Percentiles rank a stretch among this genome's conserved stretches.
These are phyloP conservation scores for Beta vulgaris DNA, from an alignment of 148 eudicot genomes.

Conservation along the genomic window DNA sequence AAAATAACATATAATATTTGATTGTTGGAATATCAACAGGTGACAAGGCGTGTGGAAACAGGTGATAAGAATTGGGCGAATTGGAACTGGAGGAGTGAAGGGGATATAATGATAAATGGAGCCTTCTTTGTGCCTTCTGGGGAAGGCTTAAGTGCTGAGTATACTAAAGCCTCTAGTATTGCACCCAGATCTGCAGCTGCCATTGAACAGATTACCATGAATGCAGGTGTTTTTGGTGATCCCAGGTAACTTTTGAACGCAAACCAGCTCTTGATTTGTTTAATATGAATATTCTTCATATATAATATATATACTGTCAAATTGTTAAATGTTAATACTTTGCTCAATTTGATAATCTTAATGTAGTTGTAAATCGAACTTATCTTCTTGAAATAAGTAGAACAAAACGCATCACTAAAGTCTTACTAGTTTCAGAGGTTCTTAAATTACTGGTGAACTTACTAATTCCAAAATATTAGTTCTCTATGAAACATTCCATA, in stretches of 20 bases:
- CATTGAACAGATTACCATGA: conserved; percentile 54
- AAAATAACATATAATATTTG: background rate
- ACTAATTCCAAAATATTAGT: too few species aligned
- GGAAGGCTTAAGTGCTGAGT: conserved; percentile 43
- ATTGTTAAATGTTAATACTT: too few species aligned
- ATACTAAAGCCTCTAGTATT: conserved; percentile 64
- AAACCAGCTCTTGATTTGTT: background rate
- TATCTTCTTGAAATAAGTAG: too few species aligned
- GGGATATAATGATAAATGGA: conserved; percentile 58
- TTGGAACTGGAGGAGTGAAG: conserved; percentile 70
- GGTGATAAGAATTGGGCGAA: conserved; percentile 47
- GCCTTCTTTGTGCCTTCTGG: conserved; percentile 69
- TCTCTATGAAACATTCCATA: too few species aligned
- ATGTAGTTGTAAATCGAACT: too few species aligned
- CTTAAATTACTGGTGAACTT: too few species aligned
- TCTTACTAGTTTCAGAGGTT: too few species aligned
- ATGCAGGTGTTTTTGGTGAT: conserved; percentile 72
- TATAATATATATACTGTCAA: too few species aligned
- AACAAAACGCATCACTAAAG: too few species aligned
- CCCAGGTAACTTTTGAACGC: conserved; percentile 38
- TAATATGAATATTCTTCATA: background rate
- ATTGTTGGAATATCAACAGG: conserved; percentile 28
- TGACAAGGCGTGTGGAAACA: conserved; percentile 61
- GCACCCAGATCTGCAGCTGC: conserved; percentile 58
- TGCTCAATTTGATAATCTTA: too few species aligned